Evolutionary conservation across 225 moss, liverwort and hornwort genomes (phyloP).

Genomic region (Marchantia polymorpha): DNA sequence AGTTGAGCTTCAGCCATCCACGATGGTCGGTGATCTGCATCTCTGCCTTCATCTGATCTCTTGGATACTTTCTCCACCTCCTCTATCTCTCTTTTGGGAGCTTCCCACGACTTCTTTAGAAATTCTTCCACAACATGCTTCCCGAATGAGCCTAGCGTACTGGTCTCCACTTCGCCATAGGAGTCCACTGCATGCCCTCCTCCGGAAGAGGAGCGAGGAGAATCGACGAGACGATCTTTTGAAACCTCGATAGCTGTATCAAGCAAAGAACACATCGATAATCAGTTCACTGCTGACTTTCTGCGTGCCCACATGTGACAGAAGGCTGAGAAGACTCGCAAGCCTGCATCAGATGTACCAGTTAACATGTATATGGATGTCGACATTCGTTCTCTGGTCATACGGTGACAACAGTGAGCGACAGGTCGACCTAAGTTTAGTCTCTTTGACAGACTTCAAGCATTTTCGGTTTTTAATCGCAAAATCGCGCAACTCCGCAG

Average conservation of each 20-base stretch:
- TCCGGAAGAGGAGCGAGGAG: slow-evolving; percentile 38
- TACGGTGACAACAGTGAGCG: too few species aligned
- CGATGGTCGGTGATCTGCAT: slow-evolving; percentile 47
- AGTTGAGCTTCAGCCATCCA: slow-evolving; percentile 99
- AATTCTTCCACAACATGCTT: slow-evolving; percentile 63
- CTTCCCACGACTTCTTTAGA: slow-evolving; percentile 75
- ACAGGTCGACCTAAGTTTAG: too few species aligned
- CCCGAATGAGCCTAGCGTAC: slow-evolving; percentile 47
- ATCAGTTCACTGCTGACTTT: neutral
- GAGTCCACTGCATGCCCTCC: slow-evolving; percentile 44
- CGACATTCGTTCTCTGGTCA: too few species aligned
- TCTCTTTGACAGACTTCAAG: neutral
- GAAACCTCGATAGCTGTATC: slow-evolving; percentile 69
- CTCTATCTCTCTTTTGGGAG: slow-evolving; percentile 33
- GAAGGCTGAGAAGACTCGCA: neutral
- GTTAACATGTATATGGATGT: too few species aligned
- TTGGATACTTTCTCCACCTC: slow-evolving; percentile 37
- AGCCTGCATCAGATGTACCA: neutral
- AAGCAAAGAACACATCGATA: neutral
- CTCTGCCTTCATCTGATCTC: slow-evolving; percentile 32
- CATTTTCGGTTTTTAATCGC: neutral
- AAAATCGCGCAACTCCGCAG: neutral
- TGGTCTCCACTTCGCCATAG: slow-evolving; percentile 43
- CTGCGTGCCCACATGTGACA: neutral
- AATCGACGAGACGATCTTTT: slow-evolving; percentile 52